Evolutionary conservation across 1,139 yeast genomes (phyloP), one percentile per base, ranked within the genome.

Genomic region (Debaryomycetaceae sp.): DNA sequence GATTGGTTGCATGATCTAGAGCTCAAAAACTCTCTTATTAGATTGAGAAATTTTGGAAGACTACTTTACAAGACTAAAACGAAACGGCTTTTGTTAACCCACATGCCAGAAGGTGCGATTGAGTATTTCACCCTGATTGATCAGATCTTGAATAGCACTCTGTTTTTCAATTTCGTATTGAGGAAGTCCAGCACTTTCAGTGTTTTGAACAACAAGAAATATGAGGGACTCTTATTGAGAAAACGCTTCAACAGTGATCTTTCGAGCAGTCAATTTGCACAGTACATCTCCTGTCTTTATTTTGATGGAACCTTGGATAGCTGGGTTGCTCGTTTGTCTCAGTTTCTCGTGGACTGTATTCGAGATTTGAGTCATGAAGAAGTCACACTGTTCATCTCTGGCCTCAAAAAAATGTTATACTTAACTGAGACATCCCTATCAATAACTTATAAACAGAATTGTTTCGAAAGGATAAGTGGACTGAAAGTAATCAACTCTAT

Each of bases 191-290:
- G 45, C 1, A 44, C 50, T 14, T 56, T 53, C 35, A 32, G 39
- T 6, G 33, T 35, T 15, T 22, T 53, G 22, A 22, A 38, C 7
- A 41, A 42, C 13, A 29, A 18, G n/a, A 37, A 34, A 5, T 48
- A 48, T 31, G 30, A 36, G 15, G 28, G 19, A 13, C 17, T 36
- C 17, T 37, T 51, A 8, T n/a, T 48, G 6, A 41, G 40, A 14
- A 40, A 44, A 31, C 35, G 57, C 32, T 40, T 41, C 26, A 33
- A 36, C 9, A 48, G 40, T 15, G 45, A 35, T 28, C 41, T 54
- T 33, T 30, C 48, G 9, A 38, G 39, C 28, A 32, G 47, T 5
- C 61, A 57, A 36, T 58, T 59, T 34, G 48, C 54, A 4, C 63
- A 56, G 38, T 56, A 55, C 41, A 43, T 57, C 35, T 43, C 55